Conservation (phyloP, 305 asterid genomes). For the Fraxinus xanthoxyloides region DNA sequence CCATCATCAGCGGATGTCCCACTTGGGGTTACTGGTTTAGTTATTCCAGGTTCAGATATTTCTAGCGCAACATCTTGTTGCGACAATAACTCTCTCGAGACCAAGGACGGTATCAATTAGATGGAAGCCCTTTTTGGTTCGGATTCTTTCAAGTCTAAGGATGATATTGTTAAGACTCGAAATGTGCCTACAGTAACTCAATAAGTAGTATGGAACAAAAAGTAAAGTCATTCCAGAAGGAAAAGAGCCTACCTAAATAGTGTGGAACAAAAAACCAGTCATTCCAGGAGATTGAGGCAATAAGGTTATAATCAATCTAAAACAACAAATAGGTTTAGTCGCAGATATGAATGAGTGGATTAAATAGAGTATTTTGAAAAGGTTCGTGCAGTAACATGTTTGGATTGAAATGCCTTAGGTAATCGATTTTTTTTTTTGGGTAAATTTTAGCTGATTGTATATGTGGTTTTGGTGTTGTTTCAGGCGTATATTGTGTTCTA, state of each 20-base stretch:
- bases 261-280: neutral
- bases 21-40: constrained; percentile 22
- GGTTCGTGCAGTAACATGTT: neutral
- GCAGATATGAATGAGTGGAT: neutral
- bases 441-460: neutral
- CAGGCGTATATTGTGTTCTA: neutral
- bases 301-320: neutral
- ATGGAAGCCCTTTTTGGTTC: constrained; percentile 2
- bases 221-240: neutral
- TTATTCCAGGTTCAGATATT: constrained; percentile 27
- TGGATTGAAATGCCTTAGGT: neutral
- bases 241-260: neutral
- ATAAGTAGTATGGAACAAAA: neutral
- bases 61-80: constrained; percentile 22
- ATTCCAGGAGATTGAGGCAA: neutral
- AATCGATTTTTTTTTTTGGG: neutral
- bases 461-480: neutral
- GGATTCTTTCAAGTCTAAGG: constrained; percentile 13
- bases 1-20: constrained; percentile 21
- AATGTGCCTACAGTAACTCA: neutral
- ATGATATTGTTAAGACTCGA: neutral
- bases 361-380: neutral
- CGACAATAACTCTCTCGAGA: constrained; percentile 14
- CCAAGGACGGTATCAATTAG: constrained; percentile 14
- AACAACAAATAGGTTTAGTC: neutral